Evolutionary conservation across 495 filamentous ascomycete genomes (phyloP).

Genomic region (Daldinia concentrica): DNA sequence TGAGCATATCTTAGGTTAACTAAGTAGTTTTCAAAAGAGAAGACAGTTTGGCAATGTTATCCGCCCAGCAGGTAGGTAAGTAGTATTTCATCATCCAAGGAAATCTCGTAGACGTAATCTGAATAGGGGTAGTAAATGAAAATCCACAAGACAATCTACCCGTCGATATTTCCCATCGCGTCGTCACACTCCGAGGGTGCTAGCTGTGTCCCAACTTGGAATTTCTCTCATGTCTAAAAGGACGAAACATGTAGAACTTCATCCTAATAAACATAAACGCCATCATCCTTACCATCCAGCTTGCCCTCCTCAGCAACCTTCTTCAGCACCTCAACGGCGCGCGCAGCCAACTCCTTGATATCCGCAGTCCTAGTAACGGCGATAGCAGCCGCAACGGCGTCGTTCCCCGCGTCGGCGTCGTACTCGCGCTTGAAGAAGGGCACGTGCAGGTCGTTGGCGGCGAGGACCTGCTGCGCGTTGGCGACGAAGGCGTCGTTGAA

Average conservation of each 20-base stretch:
- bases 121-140: not conserved
- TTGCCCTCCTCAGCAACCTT: conserved; percentile 35
- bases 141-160: not conserved
- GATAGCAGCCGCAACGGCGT: not conserved
- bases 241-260: too few species aligned
- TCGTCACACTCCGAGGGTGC: not conserved
- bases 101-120: not conserved
- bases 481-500: conserved; percentile 32
- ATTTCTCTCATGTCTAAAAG: not conserved
- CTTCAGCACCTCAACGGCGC: conserved; percentile 18
- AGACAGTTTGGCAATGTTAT: not conserved
- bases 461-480: conserved; percentile 9
- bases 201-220: not conserved
- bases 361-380: not conserved
- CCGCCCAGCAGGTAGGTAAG: not conserved
- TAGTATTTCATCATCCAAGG: not conserved
- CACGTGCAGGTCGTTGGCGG: conserved; percentile 12
- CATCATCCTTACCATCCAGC: conserved; percentile 24
- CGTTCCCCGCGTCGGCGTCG: too few species aligned
- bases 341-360: not conserved
- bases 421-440: conserved; percentile 26
- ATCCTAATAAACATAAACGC: conserved; percentile 27
- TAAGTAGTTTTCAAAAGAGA: not conserved
- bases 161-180: not conserved
- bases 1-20: not conserved